These are phyloP conservation scores for Trypanosoma congolense DNA, from an alignment of 208 protist species.

Conservation along the genomic window DNA sequence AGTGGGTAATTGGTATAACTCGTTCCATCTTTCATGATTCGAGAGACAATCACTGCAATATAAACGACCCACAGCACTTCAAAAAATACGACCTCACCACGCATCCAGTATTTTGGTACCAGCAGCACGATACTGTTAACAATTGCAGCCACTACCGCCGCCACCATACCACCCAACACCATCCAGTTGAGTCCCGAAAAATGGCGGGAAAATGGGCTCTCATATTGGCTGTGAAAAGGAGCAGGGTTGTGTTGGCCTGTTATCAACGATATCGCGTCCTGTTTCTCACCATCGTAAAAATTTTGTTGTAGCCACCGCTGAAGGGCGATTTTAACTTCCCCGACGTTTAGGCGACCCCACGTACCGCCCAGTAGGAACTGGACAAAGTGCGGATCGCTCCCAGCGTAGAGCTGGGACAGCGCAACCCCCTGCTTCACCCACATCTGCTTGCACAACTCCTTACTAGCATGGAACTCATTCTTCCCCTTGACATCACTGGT, in stretches of 20 bases:
- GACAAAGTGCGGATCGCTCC: conserved; percentile 64
- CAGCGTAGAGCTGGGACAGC: conserved; percentile 72
- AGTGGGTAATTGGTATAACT: conserved; percentile 72
- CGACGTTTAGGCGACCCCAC: conserved; percentile 1
- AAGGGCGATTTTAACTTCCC: conserved; percentile 38
- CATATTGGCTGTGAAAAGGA: conserved; percentile 47
- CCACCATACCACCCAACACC: conserved; percentile 44
- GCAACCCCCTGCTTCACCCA: conserved; percentile 55
- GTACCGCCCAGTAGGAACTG: conserved; percentile 37
- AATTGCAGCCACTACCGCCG: conserved; percentile 28
- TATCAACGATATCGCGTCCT: conserved; percentile 68
- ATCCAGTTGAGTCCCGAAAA: conserved; percentile 58
- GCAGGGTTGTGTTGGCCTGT: conserved; percentile 65
- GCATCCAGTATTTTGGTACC: conserved; percentile 16
- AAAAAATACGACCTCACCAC: conserved; percentile 26
- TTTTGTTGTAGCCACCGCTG: conserved; percentile 73
- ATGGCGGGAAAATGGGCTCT: conserved; percentile 62
- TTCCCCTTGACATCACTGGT: background rate
- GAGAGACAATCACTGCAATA: conserved; percentile 30
- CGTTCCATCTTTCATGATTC: conserved; percentile 42
- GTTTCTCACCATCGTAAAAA: conserved; percentile 76
- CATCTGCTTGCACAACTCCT: conserved; percentile 25
- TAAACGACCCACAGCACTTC: conserved; percentile 39
- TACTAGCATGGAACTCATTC: background rate
- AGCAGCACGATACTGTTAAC: conserved; percentile 32